Base-by-base conservation (phyloP, 805 yeast genomes). In the Yarrowia hollandica region DNA sequence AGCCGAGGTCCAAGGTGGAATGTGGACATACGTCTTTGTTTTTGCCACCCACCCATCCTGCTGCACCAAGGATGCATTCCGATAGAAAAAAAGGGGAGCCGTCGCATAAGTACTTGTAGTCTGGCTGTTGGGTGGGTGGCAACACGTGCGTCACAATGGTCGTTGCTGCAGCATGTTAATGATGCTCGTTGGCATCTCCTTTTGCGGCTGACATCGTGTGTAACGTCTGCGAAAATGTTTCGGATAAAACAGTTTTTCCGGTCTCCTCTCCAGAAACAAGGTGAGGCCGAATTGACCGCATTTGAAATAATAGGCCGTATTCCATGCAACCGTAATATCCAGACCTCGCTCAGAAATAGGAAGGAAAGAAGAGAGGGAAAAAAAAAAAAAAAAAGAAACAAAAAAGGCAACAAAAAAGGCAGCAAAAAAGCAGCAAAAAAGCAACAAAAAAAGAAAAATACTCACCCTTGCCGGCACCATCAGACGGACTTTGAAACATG, bases 401-500 rank as follows among this genome's bases (percentile, higher is more conserved):
- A n/a, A n/a, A n/a, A n/a, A n/a, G n/a, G n/a, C n/a, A n/a, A n/a
- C n/a, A n/a, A n/a, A n/a, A n/a, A n/a, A n/a, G n/a, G n/a, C n/a
- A n/a, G n/a, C n/a, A n/a, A n/a, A n/a, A n/a, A n/a, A n/a, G n/a
- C n/a, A n/a, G n/a, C n/a, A n/a, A n/a, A n/a, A n/a, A n/a, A n/a
- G n/a, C n/a, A n/a, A n/a, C n/a, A n/a, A n/a, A n/a, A n/a, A n/a
- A n/a, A n/a, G n/a, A n/a, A n/a, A n/a, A 19, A 23, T 48, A 48
- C 55, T 48, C 55, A 48, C 55, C 55, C 23, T 21, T 31, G 4
- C 39, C 21, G 22, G 55, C n/a, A 5, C 21, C 25, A 16, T 33
- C 55, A 2, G 38, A 11, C 2, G 55, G 55, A 33, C 55, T 48
- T 31, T 48, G 55, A 48, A 48, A 48, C 55, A 48, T 48, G n/a